Evolutionary conservation across 2,329 filamentous ascomycete species (phyloP).

Genomic region (Xylariaceae sp.): DNA sequence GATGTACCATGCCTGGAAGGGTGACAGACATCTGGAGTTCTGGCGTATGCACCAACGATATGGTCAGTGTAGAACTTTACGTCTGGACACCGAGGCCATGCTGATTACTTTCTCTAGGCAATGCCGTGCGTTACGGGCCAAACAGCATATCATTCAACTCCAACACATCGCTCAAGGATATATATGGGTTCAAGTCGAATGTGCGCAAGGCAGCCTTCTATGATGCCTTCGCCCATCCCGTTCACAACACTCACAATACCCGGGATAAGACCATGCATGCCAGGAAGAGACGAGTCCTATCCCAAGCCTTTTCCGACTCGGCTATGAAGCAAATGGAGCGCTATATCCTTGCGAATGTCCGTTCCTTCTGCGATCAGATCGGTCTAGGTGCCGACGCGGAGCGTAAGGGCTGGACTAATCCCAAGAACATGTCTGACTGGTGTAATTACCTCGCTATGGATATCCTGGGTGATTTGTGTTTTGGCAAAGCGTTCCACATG

Average conservation of each 20-base stretch:
- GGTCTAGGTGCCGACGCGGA: conserved; percentile 37
- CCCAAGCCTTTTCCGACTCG: conserved; percentile 65
- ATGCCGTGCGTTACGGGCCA: conserved; percentile 72
- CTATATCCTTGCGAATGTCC: conserved; percentile 61
- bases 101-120: conserved; percentile 35
- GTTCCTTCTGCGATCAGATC: conserved; percentile 61
- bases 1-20: conserved; percentile 70
- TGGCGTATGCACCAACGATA: conserved; percentile 68
- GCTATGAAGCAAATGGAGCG: conserved; percentile 66
- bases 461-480: conserved; percentile 57
- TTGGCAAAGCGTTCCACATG: conserved; percentile 60
- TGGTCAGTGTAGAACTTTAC: conserved; percentile 38
- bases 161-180: conserved; percentile 60
- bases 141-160: conserved; percentile 77
- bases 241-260: conserved; percentile 68
- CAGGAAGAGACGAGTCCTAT: conserved; percentile 66
- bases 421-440: conserved; percentile 61
- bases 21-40: conserved; percentile 70
- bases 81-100: conserved; percentile 1
- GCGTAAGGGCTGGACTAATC: conserved; percentile 51
- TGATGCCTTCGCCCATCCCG: conserved; percentile 66
- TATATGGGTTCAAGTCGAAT: conserved; percentile 61
- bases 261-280: conserved; percentile 66
- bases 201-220: conserved; percentile 69
- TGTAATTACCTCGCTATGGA: conserved; percentile 61